Conservation (phyloP, 2,329 filamentous ascomycete species). For the Talaromyces marneffei region DNA sequence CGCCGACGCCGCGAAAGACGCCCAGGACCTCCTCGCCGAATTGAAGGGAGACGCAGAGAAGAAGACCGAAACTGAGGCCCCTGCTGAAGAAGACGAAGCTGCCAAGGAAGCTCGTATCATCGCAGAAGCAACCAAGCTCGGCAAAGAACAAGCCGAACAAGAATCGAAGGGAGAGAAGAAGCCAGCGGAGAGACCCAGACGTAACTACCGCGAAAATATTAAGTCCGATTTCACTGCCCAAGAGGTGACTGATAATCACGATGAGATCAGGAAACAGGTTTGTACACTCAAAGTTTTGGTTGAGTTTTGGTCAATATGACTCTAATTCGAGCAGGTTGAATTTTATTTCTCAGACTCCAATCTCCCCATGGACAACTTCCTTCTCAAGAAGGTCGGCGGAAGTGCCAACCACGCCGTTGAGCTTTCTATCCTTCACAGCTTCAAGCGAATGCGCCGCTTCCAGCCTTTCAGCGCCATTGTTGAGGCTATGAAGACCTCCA, state of each 20-base stretch:
- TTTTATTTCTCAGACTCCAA: conserved; percentile 96
- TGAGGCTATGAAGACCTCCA: conserved; percentile 72
- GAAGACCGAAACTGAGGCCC: not conserved
- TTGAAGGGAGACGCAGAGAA: conserved; percentile 36
- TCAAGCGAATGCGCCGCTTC: conserved; percentile 96
- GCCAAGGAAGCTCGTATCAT: conserved; percentile 35
- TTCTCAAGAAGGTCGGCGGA: conserved; percentile 73
- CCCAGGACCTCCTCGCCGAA: conserved; percentile 42
- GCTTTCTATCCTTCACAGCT: conserved; percentile 70
- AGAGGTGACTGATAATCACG: conserved; percentile 68
- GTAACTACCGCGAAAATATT: conserved; percentile 48
- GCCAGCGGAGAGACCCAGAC: conserved; percentile 15
- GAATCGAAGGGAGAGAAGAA: conserved; percentile 25
- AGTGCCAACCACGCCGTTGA: conserved; percentile 67
- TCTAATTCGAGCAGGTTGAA: conserved; percentile 59
- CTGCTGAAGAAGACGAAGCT: conserved; percentile 20
- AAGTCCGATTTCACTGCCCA: conserved; percentile 66
- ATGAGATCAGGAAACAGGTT: conserved; percentile 78
- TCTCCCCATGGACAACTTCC: conserved; percentile 79
- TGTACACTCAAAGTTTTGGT: conserved; percentile 17
- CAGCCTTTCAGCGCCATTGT: conserved; percentile 80
- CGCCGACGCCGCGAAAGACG: conserved; percentile 41
- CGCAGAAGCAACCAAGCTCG: conserved; percentile 32
- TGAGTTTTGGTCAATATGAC: not conserved
- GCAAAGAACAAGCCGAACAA: conserved; percentile 33